A percentile compares a stretch with the other conserved stretches of the same genome.
These are phyloP conservation scores for Nicotiana attenuata DNA, from an alignment of 257 asterid species.

Conservation along the genomic window DNA sequence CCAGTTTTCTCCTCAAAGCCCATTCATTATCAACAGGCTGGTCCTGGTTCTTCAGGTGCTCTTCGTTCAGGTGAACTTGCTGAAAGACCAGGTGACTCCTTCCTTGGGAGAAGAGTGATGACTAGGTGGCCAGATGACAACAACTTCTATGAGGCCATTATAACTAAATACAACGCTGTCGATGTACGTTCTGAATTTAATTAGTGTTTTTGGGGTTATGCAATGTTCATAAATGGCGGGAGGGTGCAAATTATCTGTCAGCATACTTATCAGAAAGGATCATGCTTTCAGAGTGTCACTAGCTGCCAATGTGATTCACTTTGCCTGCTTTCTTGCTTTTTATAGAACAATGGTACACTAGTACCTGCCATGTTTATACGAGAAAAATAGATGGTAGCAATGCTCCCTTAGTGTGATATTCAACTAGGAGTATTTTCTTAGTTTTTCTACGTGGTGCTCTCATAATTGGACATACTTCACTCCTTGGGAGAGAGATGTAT, in stretches of 20 bases:
- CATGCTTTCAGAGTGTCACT: neutral
- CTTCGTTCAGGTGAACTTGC: slow-evolving; percentile 44
- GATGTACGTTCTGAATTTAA: slow-evolving; percentile 49
- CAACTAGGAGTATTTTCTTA: neutral
- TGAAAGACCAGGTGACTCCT: slow-evolving; percentile 50
- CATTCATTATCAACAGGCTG: slow-evolving; percentile 51
- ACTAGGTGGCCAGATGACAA: slow-evolving; percentile 87
- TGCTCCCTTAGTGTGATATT: neutral
- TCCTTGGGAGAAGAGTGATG: slow-evolving; percentile 94
- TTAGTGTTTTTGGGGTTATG: slow-evolving; percentile 7
- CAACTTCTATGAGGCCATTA: slow-evolving; percentile 88
- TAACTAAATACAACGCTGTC: slow-evolving; percentile 61
- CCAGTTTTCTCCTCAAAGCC: slow-evolving; percentile 39
- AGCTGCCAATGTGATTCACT: neutral
- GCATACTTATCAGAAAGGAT: neutral
- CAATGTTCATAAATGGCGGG: neutral
- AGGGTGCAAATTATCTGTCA: neutral
- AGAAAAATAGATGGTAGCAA: neutral
- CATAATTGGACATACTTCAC: neutral
- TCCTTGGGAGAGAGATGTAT: neutral
- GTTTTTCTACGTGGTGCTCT: neutral
- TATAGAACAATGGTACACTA: neutral
- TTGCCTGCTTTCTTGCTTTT: neutral
- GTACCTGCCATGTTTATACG: neutral
- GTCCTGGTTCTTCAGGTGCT: slow-evolving; percentile 53